phyloP scores from a whole-genome alignment of 2,329 filamentous ascomycete genomes.

The Colletotrichum graminicola region DNA sequence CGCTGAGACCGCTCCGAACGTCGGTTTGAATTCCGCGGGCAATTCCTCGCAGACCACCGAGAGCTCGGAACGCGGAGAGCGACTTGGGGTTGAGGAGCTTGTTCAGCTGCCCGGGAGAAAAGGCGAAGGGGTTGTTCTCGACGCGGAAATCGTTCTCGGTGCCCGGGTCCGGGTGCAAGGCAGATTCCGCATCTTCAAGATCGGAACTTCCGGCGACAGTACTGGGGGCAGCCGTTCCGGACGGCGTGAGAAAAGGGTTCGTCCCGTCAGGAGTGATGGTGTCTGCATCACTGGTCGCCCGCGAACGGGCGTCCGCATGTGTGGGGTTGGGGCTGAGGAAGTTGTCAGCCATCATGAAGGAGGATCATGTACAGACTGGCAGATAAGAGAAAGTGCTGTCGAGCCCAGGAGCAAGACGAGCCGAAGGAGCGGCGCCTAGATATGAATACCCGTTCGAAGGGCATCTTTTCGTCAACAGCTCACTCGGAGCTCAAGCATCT shows the following conservation, averaged over 20 bases:
- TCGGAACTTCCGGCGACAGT: constrained; percentile 31
- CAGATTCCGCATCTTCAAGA: constrained; percentile 57
- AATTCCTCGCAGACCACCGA: constrained; percentile 77
- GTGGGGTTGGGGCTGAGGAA: constrained; percentile 35
- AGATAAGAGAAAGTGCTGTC: constrained; percentile 33
- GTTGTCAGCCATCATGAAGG: constrained; percentile 30
- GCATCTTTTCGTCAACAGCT: constrained; percentile 31
- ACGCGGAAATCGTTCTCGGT: constrained; percentile 76
- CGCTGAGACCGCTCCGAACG: constrained; percentile 71
- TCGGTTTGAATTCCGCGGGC: constrained; percentile 77
- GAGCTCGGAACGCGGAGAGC: constrained; percentile 75
- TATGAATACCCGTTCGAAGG: constrained; percentile 30
- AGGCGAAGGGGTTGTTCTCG: constrained; percentile 81
- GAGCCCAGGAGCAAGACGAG: constrained; percentile 35
- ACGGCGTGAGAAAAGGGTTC: constrained; percentile 46
- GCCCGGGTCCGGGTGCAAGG: constrained; percentile 76
- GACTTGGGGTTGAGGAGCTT: constrained; percentile 83
- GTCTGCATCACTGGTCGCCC: constrained; percentile 39
- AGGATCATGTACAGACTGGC: constrained; percentile 17
- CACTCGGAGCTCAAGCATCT: constrained; percentile 13
- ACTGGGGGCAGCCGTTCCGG: constrained; percentile 34
- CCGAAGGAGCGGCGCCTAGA: constrained; percentile 35
- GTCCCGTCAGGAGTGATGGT: constrained; percentile 33
- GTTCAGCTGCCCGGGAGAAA: constrained; percentile 78
- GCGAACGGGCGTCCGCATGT: constrained; percentile 29